Conservation (phyloP, 441 rosid genomes). For the Euphorbia neoarborescens region DNA sequence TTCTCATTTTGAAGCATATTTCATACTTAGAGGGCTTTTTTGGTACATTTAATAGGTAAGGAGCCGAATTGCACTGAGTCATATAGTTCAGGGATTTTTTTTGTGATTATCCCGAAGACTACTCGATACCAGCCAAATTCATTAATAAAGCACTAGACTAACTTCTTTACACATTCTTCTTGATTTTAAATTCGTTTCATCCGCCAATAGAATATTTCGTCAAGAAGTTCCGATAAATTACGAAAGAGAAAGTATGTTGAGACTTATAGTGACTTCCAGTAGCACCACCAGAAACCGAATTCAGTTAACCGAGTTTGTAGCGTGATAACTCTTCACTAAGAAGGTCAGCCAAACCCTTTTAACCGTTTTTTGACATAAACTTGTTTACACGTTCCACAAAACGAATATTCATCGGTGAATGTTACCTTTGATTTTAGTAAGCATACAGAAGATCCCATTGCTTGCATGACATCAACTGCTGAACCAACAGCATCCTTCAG, state of each 20-base stretch:
- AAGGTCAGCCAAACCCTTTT: neutral
- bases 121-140: neutral
- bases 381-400: neutral
- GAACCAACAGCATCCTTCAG: conserved; percentile 68
- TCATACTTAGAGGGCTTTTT: too few relatives aligned
- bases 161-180: neutral
- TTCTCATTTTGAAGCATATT: too few relatives aligned
- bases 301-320: neutral
- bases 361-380: neutral
- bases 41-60: too few relatives aligned
- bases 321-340: neutral
- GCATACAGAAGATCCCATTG: conserved; percentile 67
- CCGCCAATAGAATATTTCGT: neutral
- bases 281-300: neutral
- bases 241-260: neutral
- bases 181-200: neutral
- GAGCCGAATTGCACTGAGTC: too few relatives aligned
- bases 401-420: neutral
- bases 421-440: conserved; percentile 56
- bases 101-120: too few relatives aligned
- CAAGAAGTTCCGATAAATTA: neutral
- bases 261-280: neutral
- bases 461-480: conserved; percentile 76
- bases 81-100: too few relatives aligned
- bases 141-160: neutral